Percentiles rank a stretch among this genome's conserved stretches.
These are phyloP conservation scores for Pavlovales sp. DNA, from an alignment of 208 protist genomes.

Conservation along the genomic window DNA sequence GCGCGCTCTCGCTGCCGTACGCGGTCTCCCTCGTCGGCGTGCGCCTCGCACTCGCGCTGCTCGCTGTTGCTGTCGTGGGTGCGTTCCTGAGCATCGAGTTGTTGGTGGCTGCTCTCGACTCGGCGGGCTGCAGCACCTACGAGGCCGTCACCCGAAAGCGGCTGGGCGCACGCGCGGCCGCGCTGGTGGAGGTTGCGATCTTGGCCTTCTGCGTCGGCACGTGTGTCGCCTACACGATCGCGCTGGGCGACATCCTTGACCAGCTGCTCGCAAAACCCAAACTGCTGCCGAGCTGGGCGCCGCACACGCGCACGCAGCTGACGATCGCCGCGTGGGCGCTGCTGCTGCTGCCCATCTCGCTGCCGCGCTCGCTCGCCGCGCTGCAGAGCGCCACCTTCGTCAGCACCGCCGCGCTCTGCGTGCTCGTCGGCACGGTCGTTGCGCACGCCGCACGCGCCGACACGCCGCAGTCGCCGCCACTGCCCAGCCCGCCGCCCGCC, in stretches of 20 bases:
- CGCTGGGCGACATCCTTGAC: constrained; percentile 41
- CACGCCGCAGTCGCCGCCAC: too few relatives aligned
- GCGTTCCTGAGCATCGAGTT: constrained; percentile 14
- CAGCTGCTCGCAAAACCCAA: not conserved
- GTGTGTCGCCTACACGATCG: constrained; percentile 39
- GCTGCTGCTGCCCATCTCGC: constrained; percentile 43
- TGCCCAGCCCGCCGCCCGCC: too few relatives aligned
- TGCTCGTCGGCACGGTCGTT: constrained; percentile 26
- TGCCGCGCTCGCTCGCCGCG: constrained; percentile 23
- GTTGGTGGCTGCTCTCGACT: not conserved
- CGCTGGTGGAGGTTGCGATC: constrained; percentile 36
- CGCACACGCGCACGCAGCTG: not conserved
- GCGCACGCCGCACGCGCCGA: not conserved
- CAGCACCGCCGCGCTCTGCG: constrained; percentile 36
- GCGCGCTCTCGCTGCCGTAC: constrained; percentile 47
- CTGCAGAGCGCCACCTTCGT: constrained; percentile 45
- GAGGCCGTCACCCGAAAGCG: not conserved
- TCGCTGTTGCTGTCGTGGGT: not conserved
- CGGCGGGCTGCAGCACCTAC: not conserved
- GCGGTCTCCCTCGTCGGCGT: constrained; percentile 27
- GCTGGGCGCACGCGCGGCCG: not conserved
- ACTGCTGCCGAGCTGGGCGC: not conserved
- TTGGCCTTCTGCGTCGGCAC: constrained; percentile 45
- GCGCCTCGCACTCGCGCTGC: not conserved
- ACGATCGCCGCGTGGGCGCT: not conserved